Percentiles rank a stretch among this genome's conserved stretches.
phyloP scores from a whole-genome alignment of 2,329 filamentous ascomycete species.

The Hypoxylon sp. region DNA sequence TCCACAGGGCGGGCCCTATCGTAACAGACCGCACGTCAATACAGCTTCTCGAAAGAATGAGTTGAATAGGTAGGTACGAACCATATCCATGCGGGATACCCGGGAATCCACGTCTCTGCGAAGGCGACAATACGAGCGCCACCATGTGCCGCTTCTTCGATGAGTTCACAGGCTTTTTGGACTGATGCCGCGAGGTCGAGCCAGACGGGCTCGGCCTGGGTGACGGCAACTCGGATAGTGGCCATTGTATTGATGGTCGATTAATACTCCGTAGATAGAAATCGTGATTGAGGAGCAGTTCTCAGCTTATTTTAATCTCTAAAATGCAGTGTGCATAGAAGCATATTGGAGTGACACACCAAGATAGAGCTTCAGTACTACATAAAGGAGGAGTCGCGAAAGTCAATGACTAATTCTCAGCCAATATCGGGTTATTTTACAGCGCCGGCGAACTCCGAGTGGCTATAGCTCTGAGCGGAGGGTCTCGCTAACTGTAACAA shows the following conservation, averaged over 20 bases:
- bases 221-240: conserved; percentile 59
- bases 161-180: conserved; percentile 64
- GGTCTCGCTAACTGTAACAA: too few species aligned
- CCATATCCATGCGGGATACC: conserved; percentile 63
- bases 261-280: background rate
- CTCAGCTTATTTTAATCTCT: background rate
- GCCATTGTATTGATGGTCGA: conserved; percentile 25
- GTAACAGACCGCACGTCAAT: conserved; percentile 4
- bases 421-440: too few species aligned
- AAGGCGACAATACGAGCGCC: conserved; percentile 66
- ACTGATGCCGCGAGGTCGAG: conserved; percentile 64
- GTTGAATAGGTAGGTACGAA: conserved; percentile 24
- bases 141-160: conserved; percentile 63
- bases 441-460: too few species aligned
- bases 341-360: too few species aligned
- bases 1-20: conserved; percentile 55
- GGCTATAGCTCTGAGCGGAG: too few species aligned
- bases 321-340: too few species aligned
- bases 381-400: too few species aligned
- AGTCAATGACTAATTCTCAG: too few species aligned
- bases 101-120: conserved; percentile 62
- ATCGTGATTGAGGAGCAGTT: background rate
- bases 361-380: too few species aligned
- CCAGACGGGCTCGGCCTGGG: conserved; percentile 69
- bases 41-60: background rate